Evolutionary conservation across 2,329 filamentous ascomycete species (phyloP), one percentile per base, ranked within the genome.

Genomic region (Cyclaneusma minus): DNA sequence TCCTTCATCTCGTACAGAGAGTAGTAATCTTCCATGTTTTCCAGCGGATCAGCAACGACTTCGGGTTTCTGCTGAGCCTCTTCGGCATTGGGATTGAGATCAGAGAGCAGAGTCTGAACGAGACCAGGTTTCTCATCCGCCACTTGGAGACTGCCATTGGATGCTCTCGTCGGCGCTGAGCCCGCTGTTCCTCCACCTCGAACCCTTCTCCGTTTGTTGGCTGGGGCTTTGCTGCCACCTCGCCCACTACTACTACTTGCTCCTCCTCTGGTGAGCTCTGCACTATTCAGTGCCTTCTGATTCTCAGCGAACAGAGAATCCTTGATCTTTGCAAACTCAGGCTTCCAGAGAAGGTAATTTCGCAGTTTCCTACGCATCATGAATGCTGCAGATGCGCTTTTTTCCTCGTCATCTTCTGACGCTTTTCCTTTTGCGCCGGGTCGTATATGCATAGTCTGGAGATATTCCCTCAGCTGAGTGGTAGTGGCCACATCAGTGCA

Each of bases 1-100:
- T 93, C 81, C 39, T 82, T 68, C 72, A 91, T 89, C 29, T 92
- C 81, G 48, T 87, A 93, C 16, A 95, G 63, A 48, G 89, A 70
- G 47, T 85, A 95, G 53, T 77, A 89, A 38, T 87, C 77, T 36
- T 94, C 85, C 78, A 89, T 87, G 45, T 92, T 68, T 24, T 92
- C 79, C 6, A 94, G 60, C 1, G 82, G 77, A 49, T 95, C 89
- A 4, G 69, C 58, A 3, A 72, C 60, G 13, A 91, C 62, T 31
- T 87, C 80, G 3, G 73, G 65, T 46, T 87, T 91, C 38, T 84
- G 72, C 21, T 67, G 62, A 11, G 72, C 64, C 46, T 91, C 83
- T 18, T 70, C 62, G 38, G 82, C 80, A 0, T 76, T 84, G n/a
- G 81, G 72, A 38, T 80, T 70, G 2, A 94, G 70, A 39, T 89